Evolutionary conservation across 2,329 filamentous ascomycete genomes (phyloP), one percentile per base, ranked within the genome.

Genomic region (Clonostachys rosea): DNA sequence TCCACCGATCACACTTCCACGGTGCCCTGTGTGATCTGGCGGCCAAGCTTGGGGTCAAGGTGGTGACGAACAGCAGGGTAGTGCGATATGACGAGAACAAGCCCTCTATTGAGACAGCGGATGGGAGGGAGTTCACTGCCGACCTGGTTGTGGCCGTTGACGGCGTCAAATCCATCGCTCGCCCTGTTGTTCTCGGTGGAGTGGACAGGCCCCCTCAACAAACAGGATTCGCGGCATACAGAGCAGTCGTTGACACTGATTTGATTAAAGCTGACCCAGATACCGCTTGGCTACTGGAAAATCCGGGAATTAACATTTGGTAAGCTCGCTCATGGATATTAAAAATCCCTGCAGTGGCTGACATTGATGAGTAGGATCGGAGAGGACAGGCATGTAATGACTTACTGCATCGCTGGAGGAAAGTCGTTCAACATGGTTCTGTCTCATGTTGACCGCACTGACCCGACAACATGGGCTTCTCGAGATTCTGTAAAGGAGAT

Each of bases 351-450:
- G 6, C 24, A 24, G 24, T 24, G 24, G 24, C 24, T 24, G 24
- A 24, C 24, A 24, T 7, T 24, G 24, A 24, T 24, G 24, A 24
- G 24, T 8, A 24, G 24, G 68, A 63, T 73, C 35, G 69, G 69
- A 6, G 57, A 68, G 18, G 55, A 64, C 16, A 53, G 67, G 2
- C 71, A 75, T 48, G 68, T 71, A 13, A 75, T 75, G 68, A 67
- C 69, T 1, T 73, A 72, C 49, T 59, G 58, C 5, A 75, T 75
- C 11, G 60, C 67, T 2, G 58, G 56, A 1, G 68, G 69, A 3
- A 62, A 67, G 41, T 60, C 66, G 0, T 74, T 73, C 55, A 74
- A 74, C 50, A 68, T 74, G 65, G 71, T 74, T 0, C 55, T 74
- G 0, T 71, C 67, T 6, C 69, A 74, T 50, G 58, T 57, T 8